A percentile compares a stretch with the other conserved stretches of the same genome.
Evolutionary conservation across 2,329 filamentous ascomycete genomes (phyloP).

Genomic region (Stemphylium beticola): DNA sequence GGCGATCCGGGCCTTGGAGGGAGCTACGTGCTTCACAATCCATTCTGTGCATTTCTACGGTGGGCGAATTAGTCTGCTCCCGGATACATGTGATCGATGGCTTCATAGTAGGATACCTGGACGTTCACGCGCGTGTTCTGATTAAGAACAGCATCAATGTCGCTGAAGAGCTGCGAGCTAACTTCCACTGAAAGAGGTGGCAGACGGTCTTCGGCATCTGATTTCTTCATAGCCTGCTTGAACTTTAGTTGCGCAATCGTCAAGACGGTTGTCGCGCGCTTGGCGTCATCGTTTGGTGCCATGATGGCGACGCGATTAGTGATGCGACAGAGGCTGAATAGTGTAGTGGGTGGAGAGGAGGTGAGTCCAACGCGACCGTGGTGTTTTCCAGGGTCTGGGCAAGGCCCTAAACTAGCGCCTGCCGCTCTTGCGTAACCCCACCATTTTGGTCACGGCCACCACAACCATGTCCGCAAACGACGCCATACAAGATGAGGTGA

Average conservation of each 20-base stretch:
- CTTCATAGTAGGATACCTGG: constrained; percentile 41
- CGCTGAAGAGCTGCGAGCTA: constrained; percentile 32
- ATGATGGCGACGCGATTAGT: constrained; percentile 16
- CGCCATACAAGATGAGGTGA: constrained; percentile 72
- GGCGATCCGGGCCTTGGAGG: constrained; percentile 68
- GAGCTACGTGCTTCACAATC: constrained; percentile 75
- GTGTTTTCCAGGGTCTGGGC: constrained; percentile 12
- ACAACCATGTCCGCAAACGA: constrained; percentile 39
- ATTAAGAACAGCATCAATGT: constrained; percentile 36
- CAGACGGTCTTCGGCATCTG: constrained; percentile 24
- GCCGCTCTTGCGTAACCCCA: constrained; percentile 15
- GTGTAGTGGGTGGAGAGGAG: constrained; percentile 4
- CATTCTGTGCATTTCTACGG: constrained; percentile 83
- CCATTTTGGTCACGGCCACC: constrained; percentile 17
- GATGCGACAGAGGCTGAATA: constrained; percentile 10
- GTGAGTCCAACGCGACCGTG: constrained; percentile 1
- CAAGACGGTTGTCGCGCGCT: constrained; percentile 30
- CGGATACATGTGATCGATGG: constrained; percentile 20
- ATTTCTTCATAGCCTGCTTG: constrained; percentile 34
- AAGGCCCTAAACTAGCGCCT: constrained; percentile 16
- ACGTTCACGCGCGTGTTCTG: constrained; percentile 38
- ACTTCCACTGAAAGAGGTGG: constrained; percentile 28
- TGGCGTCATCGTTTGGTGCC: constrained; percentile 29
- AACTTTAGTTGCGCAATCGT: constrained; percentile 40
- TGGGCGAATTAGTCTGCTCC: constrained; percentile 43